phyloP scores from a whole-genome alignment of 2,329 filamentous ascomycete genomes.

The Colletotrichum zoysiae region DNA sequence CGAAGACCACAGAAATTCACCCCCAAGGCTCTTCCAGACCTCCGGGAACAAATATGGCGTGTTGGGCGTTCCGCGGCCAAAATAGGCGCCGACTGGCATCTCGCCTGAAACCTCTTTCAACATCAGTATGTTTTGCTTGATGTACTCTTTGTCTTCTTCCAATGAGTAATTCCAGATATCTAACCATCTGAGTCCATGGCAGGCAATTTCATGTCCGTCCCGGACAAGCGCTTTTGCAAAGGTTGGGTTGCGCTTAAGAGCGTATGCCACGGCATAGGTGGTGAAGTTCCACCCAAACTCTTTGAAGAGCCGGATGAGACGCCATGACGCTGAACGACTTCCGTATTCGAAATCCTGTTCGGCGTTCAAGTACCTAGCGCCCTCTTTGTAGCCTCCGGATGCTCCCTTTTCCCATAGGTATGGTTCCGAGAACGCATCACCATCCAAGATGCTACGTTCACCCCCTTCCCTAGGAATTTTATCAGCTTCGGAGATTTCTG shows the following conservation, averaged over 20 bases:
- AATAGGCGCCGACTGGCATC: slow-evolving; percentile 52
- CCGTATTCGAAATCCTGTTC: slow-evolving; percentile 47
- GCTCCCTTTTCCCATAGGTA: slow-evolving; percentile 47
- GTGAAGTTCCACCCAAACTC: slow-evolving; percentile 58
- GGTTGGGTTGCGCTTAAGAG: slow-evolving; percentile 55
- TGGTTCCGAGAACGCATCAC: slow-evolving; percentile 44
- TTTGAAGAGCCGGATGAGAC: slow-evolving; percentile 55
- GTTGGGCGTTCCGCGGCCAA: slow-evolving; percentile 50
- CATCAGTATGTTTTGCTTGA: slow-evolving; percentile 52
- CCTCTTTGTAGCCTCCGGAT: slow-evolving; percentile 44
- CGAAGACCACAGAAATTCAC: slow-evolving; percentile 47
- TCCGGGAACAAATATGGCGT: slow-evolving; percentile 46
- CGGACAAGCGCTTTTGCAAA: slow-evolving; percentile 55
- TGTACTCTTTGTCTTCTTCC: slow-evolving; percentile 54
- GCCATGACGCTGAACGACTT: slow-evolving; percentile 50
- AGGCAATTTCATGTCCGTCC: slow-evolving; percentile 56
- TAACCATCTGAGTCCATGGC: slow-evolving; percentile 58
- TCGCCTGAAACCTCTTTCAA: slow-evolving; percentile 50
- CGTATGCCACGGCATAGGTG: slow-evolving; percentile 55
- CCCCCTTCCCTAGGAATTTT: slow-evolving; percentile 44
- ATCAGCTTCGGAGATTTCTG: background rate
- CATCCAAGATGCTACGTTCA: slow-evolving; percentile 46
- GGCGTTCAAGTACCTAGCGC: slow-evolving; percentile 43
- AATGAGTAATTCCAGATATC: slow-evolving; percentile 54
- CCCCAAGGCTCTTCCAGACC: slow-evolving; percentile 47